A percentile compares a stretch with the other conserved stretches of the same genome.
These are phyloP conservation scores for Neurospora sp. DNA, from an alignment of 495 filamentous ascomycete species.

Conservation along the genomic window DNA sequence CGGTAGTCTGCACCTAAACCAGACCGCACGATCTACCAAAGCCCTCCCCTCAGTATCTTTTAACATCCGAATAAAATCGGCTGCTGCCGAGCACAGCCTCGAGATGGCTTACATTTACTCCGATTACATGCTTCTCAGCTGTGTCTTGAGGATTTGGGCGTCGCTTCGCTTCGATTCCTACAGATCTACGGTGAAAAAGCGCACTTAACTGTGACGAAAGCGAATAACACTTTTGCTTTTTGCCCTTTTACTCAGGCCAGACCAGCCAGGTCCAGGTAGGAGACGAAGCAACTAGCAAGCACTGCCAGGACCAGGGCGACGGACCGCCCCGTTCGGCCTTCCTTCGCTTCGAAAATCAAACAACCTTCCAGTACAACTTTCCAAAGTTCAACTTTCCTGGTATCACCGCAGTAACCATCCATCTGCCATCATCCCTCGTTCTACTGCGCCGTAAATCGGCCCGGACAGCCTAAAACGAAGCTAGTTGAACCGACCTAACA, in stretches of 20 bases:
- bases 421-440: neutral
- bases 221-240: neutral
- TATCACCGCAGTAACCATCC: neutral
- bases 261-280: neutral
- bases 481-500: neutral
- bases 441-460: neutral
- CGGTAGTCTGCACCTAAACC: neutral
- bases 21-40: neutral
- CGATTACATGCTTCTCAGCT: neutral
- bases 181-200: neutral
- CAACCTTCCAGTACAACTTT: neutral
- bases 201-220: neutral
- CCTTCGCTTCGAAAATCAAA: neutral
- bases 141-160: neutral
- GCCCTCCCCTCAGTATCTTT: neutral
- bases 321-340: neutral
- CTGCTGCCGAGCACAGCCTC: neutral
- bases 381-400: neutral
- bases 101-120: neutral
- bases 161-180: neutral
- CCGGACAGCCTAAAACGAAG: neutral
- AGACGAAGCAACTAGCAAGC: neutral
- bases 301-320: neutral
- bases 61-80: neutral
- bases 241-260: neutral